Conservation (phyloP, 1,139 yeast species). For the Lodderomyces parapsilosis region DNA sequence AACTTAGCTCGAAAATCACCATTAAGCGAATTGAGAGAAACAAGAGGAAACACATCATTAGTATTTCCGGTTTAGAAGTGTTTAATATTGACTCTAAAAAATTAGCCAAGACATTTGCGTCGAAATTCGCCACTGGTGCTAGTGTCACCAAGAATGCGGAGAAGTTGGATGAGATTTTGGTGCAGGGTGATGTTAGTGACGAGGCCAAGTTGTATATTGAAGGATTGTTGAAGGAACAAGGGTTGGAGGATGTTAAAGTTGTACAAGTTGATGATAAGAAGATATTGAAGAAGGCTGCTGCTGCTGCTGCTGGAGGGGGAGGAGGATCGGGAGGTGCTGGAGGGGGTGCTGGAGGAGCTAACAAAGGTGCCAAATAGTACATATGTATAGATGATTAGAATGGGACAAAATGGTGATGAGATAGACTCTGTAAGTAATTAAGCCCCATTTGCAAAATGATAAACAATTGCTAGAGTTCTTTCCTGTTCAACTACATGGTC, state of each 20-base stretch:
- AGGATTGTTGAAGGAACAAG: conserved; percentile 74
- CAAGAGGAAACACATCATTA: conserved; percentile 82
- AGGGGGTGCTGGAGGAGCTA: conserved; percentile 6
- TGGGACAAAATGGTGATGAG: neutral
- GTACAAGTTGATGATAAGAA: conserved; percentile 83
- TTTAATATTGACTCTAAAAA: conserved; percentile 89
- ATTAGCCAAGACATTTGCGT: conserved; percentile 86
- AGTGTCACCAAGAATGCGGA: conserved; percentile 91
- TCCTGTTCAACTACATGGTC: too few relatives aligned
- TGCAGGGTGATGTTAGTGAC: conserved; percentile 95
- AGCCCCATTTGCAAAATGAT: too few relatives aligned
- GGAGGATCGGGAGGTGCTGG: conserved; percentile 6
- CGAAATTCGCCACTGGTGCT: conserved; percentile 96
- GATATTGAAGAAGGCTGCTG: conserved; percentile 52
- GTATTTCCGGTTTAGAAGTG: conserved; percentile 85
- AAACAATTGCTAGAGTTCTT: too few relatives aligned
- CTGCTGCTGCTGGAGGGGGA: conserved; percentile 8
- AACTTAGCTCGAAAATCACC: conserved; percentile 73
- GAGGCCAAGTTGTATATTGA: conserved; percentile 80
- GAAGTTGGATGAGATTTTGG: conserved; percentile 85
- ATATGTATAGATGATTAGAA: neutral
- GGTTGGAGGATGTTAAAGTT: conserved; percentile 79
- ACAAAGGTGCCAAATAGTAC: neutral
- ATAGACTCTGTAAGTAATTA: too few relatives aligned
- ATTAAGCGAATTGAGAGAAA: conserved; percentile 90